Base-by-base conservation (phyloP, 345 rosid species). In the Sapria himalayana region DNA sequence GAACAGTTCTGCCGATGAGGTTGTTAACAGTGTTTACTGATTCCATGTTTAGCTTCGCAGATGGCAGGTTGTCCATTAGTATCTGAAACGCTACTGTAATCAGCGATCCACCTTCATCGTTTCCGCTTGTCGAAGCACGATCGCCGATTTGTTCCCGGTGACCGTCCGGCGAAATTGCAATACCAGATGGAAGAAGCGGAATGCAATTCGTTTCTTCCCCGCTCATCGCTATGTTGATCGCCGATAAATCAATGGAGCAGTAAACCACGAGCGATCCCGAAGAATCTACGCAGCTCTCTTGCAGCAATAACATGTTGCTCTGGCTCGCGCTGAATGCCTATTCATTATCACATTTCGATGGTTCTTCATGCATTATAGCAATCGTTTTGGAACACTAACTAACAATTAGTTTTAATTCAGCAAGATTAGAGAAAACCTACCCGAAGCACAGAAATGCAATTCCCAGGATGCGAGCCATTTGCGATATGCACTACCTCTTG, bases 121-220 rank as follows among this genome's bases (percentile, higher is more conserved):
- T 20, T 13, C 43, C 7, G 19, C 3, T 11, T 3, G 41, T 43
- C 32, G 52, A 51, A 15, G 58, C 27, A 9, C 40, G 46, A 8
- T n/a, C 19, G 9, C 23, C 23, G 1, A 12, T 32, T 0, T 4
- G 15, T 2, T 39, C 31, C 1, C 51, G 44, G 25, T 60, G 53
- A 5, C 74, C 65, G 22, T 74, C 77, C 14, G 49, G 47, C 1
- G 81, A 64, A 52, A 80, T 68, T 3, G 66, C 52, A 52, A 79
- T 69, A 20, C 95, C 95, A 0, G 89, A 79, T 16, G 95, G 81
- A 39, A 79, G 85, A 22, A 85, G 35, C 7, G 73, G 71, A 17
- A 76, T 50, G 0, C 5, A 2, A 0, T 54, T 39, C 3, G 69
- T 16, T 12, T 70, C 66, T 3, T 51, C 48, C 0, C 77, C 79